Base-by-base conservation (phyloP, 202 grass and related monocot genomes). In the Brachypodium distachyon region DNA sequence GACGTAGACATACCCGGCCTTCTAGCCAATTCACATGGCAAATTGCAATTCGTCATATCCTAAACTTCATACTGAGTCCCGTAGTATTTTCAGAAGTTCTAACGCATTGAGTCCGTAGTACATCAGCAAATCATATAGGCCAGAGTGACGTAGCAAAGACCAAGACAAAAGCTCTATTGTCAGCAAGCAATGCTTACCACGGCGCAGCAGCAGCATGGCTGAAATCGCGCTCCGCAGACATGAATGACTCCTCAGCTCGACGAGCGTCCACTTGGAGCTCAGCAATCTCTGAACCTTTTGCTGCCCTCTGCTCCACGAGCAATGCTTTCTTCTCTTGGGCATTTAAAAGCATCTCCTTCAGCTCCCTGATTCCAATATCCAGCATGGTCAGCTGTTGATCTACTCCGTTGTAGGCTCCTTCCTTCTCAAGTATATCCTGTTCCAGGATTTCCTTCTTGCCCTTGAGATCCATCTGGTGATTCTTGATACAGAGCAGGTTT, bases 401-500 rank as follows among this genome's bases (percentile, higher is more conserved):
- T 5, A 82, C 18, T 19, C 4, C 10, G 5, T 19, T 25, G 16
- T 71, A 80, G 6, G 48, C 61, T 37, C 40, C 27, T 75, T 85
- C 66, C 57, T 61, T 77, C 43, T 84, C 49, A 1, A 58, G 38
- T 22, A 87, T 57, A 53, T 58, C 77, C 26, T 53, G 47, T 50
- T 87, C 58, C 29, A 90, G 29, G 33, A 54, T 73, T 77, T 21
- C 53, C 22, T 72, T 81, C 42, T 18, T 85, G 41, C 22, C 87
- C 65, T 68, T 58, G 9, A 54, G 75, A 56, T 81, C 4, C 29
- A 18, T 65, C 12, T 63, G 80, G 10, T 14, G 39, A 65, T 39
- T 63, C 22, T 87, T 91, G 27, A 74, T 74, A n/a, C 68, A 12
- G 26, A 90, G 29, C 7, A 92, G 25, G 8, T 66, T 38, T 13